Conservation (phyloP, 441 rosid species). For the Manihot esculenta region DNA sequence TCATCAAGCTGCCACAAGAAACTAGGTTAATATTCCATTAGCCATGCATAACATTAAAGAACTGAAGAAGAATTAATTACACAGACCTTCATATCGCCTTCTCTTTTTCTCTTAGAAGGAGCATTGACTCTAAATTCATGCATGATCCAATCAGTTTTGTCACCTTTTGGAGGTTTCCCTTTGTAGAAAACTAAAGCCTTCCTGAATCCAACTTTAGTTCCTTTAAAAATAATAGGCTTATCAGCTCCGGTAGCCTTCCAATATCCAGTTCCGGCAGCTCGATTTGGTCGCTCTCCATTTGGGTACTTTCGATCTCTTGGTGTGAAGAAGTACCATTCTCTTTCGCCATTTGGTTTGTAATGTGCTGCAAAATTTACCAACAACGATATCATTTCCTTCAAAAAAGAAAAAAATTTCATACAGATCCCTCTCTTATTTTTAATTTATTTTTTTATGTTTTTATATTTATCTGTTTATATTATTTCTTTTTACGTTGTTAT, state of each 20-base stretch:
- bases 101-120: neutral
- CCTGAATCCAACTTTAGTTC: conserved; percentile 58
- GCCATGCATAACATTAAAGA: too few relatives aligned
- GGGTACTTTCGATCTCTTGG: conserved; percentile 79
- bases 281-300: conserved; percentile 70
- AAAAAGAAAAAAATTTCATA: too few relatives aligned
- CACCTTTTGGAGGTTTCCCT: conserved; percentile 73
- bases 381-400: too few relatives aligned
- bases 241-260: conserved; percentile 93
- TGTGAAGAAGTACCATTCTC: conserved; percentile 82
- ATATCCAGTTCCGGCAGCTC: conserved; percentile 78
- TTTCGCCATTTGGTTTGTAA: conserved; percentile 63
- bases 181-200: conserved; percentile 74
- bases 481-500: too few relatives aligned
- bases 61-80: too few relatives aligned
- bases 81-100: conserved; percentile 20
- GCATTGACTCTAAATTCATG: conserved; percentile 66
- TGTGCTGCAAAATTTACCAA: conserved; percentile 27
- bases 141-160: conserved; percentile 85
- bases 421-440: too few relatives aligned
- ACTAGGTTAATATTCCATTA: neutral
- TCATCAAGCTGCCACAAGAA: conserved; percentile 27
- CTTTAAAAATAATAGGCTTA: conserved; percentile 41
- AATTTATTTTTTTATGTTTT: too few relatives aligned
- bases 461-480: too few relatives aligned